phyloP scores from a whole-genome alignment of 2,329 filamentous ascomycete species.

The Phaeoacremonium minimum region DNA sequence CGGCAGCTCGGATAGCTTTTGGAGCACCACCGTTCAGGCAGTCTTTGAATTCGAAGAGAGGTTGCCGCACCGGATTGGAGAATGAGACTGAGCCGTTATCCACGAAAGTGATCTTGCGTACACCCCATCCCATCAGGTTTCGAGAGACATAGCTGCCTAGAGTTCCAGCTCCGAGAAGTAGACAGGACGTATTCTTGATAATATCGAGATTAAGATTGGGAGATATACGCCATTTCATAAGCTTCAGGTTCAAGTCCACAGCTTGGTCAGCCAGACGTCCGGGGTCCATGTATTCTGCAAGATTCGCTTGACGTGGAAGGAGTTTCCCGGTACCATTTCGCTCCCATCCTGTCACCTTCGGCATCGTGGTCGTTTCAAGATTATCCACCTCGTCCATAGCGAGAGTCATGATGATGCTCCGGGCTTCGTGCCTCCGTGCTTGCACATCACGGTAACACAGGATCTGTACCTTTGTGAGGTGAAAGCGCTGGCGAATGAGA shows the following conservation, averaged over 20 bases:
- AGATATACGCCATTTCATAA: constrained; percentile 98
- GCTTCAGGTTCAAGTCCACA: constrained; percentile 91
- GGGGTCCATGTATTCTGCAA: constrained; percentile 93
- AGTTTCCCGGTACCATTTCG: constrained; percentile 76
- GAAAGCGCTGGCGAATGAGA: constrained; percentile 77
- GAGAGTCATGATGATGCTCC: constrained; percentile 73
- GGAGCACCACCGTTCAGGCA: constrained; percentile 78
- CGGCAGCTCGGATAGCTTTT: constrained; percentile 78
- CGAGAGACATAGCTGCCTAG: constrained; percentile 91
- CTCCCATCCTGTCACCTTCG: constrained; percentile 95
- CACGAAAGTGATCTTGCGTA: constrained; percentile 90
- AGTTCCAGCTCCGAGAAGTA: constrained; percentile 88
- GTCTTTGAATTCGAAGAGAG: constrained; percentile 85
- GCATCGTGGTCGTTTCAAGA: constrained; percentile 53
- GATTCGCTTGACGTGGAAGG: constrained; percentile 70
- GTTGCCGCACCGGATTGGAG: constrained; percentile 93
- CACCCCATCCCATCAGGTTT: constrained; percentile 92
- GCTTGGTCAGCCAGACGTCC: constrained; percentile 83
- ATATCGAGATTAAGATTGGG: constrained; percentile 81
- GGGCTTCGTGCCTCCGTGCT: constrained; percentile 69
- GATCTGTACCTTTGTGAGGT: constrained; percentile 72
- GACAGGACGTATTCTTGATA: constrained; percentile 85
- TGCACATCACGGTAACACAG: constrained; percentile 88
- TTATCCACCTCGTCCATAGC: constrained; percentile 45
- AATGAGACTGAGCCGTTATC: constrained; percentile 93